Percentiles rank a stretch among this genome's conserved stretches.
These are phyloP conservation scores for Kondoa subrosea DNA, from an alignment of 768 basidiomycete genomes.

Conservation along the genomic window DNA sequence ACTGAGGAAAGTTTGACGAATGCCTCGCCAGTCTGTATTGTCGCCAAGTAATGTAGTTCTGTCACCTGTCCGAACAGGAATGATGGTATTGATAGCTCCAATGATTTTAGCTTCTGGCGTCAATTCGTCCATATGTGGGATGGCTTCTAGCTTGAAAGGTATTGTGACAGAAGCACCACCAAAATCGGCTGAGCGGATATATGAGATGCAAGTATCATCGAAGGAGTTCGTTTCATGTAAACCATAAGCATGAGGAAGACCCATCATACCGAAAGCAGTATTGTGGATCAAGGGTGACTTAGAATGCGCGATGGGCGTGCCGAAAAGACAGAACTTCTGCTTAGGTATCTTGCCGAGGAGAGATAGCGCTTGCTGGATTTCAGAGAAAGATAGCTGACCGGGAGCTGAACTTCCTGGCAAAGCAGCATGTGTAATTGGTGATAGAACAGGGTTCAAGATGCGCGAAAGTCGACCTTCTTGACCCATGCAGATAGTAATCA, in stretches of 20 bases:
- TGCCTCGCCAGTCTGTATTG: conserved; percentile 92
- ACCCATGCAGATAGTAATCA: conserved; percentile 85
- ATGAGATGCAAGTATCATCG: conserved; percentile 47
- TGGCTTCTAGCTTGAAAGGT: conserved; percentile 80
- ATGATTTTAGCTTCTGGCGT: conserved; percentile 67
- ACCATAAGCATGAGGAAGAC: conserved; percentile 65
- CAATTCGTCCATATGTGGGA: conserved; percentile 59
- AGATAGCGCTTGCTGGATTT: conserved; percentile 67
- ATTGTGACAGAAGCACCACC: conserved; percentile 96
- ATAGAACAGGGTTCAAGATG: conserved; percentile 66
- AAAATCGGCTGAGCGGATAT: conserved; percentile 52
- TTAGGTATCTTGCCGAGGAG: conserved; percentile 62
- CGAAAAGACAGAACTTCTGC: conserved; percentile 68
- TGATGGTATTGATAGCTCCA: conserved; percentile 89
- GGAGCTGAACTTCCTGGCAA: conserved; percentile 79
- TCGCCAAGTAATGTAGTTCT: conserved; percentile 53
- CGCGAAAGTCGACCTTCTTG: conserved; percentile 69
- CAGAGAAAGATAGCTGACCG: conserved; percentile 72
- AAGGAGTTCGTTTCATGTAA: conserved; percentile 58
- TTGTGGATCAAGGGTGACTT: conserved; percentile 91
- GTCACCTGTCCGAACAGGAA: conserved; percentile 37
- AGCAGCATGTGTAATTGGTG: conserved; percentile 73
- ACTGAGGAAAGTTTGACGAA: conserved; percentile 40
- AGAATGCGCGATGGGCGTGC: conserved; percentile 69
- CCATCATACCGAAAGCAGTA: conserved; percentile 60